phyloP scores from a whole-genome alignment of 139 green algal genomes.

The Picochlorum sp. region DNA sequence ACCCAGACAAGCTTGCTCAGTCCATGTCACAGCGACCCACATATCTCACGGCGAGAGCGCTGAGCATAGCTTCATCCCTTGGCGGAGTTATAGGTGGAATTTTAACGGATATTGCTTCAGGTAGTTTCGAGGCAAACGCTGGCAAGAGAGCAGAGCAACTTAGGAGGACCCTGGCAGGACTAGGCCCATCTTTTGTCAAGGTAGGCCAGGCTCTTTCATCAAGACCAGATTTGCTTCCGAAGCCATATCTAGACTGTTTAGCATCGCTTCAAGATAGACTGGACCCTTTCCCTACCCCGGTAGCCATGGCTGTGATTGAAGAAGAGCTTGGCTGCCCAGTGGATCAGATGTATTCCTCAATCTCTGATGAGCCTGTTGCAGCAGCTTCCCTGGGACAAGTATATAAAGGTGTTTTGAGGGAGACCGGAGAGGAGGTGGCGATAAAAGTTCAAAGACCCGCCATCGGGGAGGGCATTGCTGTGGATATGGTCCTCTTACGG shows the following conservation, averaged over 20 bases:
- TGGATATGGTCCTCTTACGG: constrained; percentile 85
- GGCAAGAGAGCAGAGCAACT: constrained; percentile 52
- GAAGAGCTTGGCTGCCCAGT: constrained; percentile 69
- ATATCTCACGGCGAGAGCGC: constrained; percentile 44
- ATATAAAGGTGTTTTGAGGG: constrained; percentile 60
- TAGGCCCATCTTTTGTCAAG: constrained; percentile 82
- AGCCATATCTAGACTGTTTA: constrained; percentile 65
- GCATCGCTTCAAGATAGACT: constrained; percentile 56
- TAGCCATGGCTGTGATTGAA: constrained; percentile 56
- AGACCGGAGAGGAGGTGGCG: constrained; percentile 74
- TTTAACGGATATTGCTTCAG: constrained; percentile 52
- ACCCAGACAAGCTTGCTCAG: constrained; percentile 59
- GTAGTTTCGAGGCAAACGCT: constrained; percentile 51
- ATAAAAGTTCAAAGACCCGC: constrained; percentile 95
- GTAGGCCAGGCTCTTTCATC: constrained; percentile 67
- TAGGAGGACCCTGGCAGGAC: constrained; percentile 39
- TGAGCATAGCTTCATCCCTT: constrained; percentile 46
- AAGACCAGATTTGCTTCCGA: constrained; percentile 57
- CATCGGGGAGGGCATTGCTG: constrained; percentile 82
- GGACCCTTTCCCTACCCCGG: constrained; percentile 31
- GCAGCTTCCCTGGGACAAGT: constrained; percentile 85
- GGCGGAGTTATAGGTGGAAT: constrained; percentile 58
- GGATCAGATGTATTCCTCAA: constrained; percentile 45
- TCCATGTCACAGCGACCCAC: constrained; percentile 28
- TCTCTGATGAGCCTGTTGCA: constrained; percentile 68